Evolutionary conservation across 2,329 filamentous ascomycete species (phyloP).

Genomic region (Clonostachys solani): DNA sequence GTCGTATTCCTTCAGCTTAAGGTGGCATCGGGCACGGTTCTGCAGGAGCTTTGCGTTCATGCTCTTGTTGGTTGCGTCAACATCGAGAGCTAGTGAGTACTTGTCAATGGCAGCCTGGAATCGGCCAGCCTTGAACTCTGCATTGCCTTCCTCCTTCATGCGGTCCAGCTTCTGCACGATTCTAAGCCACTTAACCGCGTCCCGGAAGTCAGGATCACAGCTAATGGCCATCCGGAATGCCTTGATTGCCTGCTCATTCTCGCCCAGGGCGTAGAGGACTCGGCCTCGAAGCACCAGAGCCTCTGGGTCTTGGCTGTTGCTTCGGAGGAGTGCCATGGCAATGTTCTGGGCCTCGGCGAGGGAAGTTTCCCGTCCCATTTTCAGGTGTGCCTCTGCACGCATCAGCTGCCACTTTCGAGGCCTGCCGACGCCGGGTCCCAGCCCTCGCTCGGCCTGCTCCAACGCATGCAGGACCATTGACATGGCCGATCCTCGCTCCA

Average conservation of each 20-base stretch:
- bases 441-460: slow-evolving; percentile 79
- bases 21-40: slow-evolving; percentile 83
- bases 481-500: slow-evolving; percentile 71
- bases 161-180: slow-evolving; percentile 88
- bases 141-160: slow-evolving; percentile 92
- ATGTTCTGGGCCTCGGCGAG: slow-evolving; percentile 90
- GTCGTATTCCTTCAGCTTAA: slow-evolving; percentile 79
- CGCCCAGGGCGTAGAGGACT: slow-evolving; percentile 84
- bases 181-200: slow-evolving; percentile 82
- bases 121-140: slow-evolving; percentile 79
- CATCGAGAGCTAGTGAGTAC: slow-evolving; percentile 76
- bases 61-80: slow-evolving; percentile 84
- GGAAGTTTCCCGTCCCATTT: slow-evolving; percentile 86
- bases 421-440: slow-evolving; percentile 71
- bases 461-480: slow-evolving; percentile 92
- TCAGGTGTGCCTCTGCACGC: slow-evolving; percentile 85
- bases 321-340: slow-evolving; percentile 79
- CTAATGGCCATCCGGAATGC: slow-evolving; percentile 86
- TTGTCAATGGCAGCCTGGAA: slow-evolving; percentile 79
- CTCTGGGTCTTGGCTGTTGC: slow-evolving; percentile 89
- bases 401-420: slow-evolving; percentile 93
- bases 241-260: slow-evolving; percentile 91
- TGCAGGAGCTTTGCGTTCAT: slow-evolving; percentile 94
- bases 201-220: slow-evolving; percentile 87
- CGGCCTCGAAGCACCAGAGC: slow-evolving; percentile 85